phyloP scores from a whole-genome alignment of 2,329 filamentous ascomycete genomes.

The Ophiosphaerella korrae region DNA sequence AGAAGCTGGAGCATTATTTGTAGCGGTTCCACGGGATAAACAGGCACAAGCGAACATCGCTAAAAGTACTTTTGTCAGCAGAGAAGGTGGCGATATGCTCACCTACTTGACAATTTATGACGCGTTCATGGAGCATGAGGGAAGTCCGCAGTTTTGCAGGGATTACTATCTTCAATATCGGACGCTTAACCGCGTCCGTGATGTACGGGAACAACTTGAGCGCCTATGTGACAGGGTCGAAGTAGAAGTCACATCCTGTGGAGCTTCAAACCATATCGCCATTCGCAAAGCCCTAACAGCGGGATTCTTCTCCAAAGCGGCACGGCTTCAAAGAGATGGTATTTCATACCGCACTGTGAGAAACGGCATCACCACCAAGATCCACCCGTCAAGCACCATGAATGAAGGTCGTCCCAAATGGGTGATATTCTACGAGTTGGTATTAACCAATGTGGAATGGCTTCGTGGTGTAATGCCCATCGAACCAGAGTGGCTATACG shows the following conservation, averaged over 20 bases:
- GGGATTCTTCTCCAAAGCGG: constrained; percentile 94
- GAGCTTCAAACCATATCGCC: constrained; percentile 72
- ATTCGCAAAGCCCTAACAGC: constrained; percentile 88
- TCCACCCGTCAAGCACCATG: constrained; percentile 76
- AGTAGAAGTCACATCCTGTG: constrained; percentile 70
- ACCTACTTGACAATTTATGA: constrained; percentile 93
- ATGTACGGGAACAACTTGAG: constrained; percentile 89
- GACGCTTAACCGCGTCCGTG: constrained; percentile 83
- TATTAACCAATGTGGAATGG: constrained; percentile 87
- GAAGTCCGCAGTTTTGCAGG: constrained; percentile 79
- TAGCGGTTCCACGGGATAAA: constrained; percentile 87
- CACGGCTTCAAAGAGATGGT: constrained; percentile 79
- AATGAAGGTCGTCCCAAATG: constrained; percentile 82
- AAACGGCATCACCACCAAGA: constrained; percentile 83
- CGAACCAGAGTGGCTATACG: constrained; percentile 80
- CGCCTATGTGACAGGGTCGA: constrained; percentile 95
- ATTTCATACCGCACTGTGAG: constrained; percentile 91
- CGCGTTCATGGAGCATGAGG: constrained; percentile 88
- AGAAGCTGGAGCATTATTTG: constrained; percentile 88
- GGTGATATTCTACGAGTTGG: constrained; percentile 85
- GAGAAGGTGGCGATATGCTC: constrained; percentile 88
- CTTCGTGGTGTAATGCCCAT: constrained; percentile 88
- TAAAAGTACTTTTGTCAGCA: constrained; percentile 64
- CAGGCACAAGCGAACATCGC: constrained; percentile 95
- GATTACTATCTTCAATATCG: constrained; percentile 96